These are phyloP conservation scores for Arctium minus DNA, from an alignment of 129 eudicot species.

Conservation along the genomic window DNA sequence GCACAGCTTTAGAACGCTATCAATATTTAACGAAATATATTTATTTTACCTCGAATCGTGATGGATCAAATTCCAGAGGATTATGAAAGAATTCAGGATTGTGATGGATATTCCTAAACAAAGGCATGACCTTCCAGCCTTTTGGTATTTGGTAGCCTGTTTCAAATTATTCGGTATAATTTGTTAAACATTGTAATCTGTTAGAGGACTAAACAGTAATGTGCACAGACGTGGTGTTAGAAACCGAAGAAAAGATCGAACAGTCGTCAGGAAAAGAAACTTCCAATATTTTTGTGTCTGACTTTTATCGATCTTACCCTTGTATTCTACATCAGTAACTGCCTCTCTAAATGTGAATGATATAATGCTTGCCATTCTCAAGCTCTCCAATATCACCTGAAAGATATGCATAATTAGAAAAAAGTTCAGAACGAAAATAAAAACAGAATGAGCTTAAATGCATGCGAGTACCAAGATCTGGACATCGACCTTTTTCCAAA, in stretches of 20 bases:
- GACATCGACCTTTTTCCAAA: not conserved
- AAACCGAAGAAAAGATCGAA: constrained; percentile 3
- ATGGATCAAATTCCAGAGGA: constrained; percentile 70
- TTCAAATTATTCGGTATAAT: constrained; percentile 16
- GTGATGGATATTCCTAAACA: constrained; percentile 89
- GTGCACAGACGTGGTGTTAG: not conserved
- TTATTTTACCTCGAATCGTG: constrained; percentile 69
- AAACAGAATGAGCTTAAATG: not conserved
- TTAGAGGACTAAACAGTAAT: not conserved
- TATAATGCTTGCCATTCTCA: constrained; percentile 63
- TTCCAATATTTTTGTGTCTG: not conserved
- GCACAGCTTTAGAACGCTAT: not conserved
- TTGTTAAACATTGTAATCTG: constrained; percentile 16
- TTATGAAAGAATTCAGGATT: constrained; percentile 69
- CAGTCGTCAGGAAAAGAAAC: not conserved
- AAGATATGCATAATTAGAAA: not conserved
- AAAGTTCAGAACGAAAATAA: not conserved
- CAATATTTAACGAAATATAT: not conserved
- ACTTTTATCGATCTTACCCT: constrained; percentile 36
- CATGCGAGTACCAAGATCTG: not conserved
- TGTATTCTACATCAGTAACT: constrained; percentile 60
- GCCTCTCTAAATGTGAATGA: constrained; percentile 67
- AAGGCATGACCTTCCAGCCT: constrained; percentile 98
- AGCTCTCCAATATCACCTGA: constrained; percentile 59
- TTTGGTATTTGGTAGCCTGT: constrained; percentile 85